Evolutionary conservation across 371 early-diverging fungal genomes (phyloP).

Genomic region (Circinella minor): DNA sequence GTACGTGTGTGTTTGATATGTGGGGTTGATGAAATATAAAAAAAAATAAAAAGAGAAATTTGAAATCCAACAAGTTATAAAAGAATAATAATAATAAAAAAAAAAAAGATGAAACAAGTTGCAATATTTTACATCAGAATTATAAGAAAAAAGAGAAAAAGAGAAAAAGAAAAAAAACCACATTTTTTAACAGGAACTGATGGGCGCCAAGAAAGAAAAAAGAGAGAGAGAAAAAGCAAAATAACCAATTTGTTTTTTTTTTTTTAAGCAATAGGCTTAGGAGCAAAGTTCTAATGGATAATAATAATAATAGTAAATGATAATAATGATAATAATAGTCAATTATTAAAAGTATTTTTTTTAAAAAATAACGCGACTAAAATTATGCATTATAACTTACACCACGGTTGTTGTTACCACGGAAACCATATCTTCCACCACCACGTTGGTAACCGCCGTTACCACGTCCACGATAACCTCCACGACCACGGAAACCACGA

Average conservation of each 20-base stretch:
- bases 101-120: conserved; percentile 1
- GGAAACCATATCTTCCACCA: conserved; percentile 35
- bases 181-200: not conserved
- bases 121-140: conserved; percentile 18
- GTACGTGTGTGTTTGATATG: too few species aligned
- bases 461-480: conserved; percentile 61
- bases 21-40: too few species aligned
- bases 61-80: too few species aligned
- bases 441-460: conserved; percentile 40
- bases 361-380: not conserved
- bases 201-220: not conserved
- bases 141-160: too few species aligned
- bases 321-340: too few species aligned
- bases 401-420: conserved; percentile 20
- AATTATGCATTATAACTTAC: not conserved
- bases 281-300: not conserved
- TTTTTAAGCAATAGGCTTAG: conserved; percentile 3
- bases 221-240: not conserved
- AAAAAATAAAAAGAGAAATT: too few species aligned
- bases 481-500: conserved; percentile 65
- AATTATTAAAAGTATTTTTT: too few species aligned
- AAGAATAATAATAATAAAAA: not conserved
- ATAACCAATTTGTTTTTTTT: not conserved
- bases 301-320: not conserved
- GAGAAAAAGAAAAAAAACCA: not conserved